Conservation (phyloP, 2,329 filamentous ascomycete species). For the Colletotrichum eleusines region DNA sequence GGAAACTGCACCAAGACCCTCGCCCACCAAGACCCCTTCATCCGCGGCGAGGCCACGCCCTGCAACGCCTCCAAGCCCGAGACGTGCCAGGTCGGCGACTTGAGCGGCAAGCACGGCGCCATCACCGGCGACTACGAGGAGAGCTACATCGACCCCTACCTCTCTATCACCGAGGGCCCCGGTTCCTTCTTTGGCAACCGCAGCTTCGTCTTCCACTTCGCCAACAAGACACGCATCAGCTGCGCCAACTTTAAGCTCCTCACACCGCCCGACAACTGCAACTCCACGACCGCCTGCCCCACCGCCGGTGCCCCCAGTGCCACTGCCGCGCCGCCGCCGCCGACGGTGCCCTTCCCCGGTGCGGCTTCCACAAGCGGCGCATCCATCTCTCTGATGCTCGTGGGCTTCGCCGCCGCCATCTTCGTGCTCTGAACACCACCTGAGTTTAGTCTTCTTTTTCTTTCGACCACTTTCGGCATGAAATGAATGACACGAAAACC, state of each 20-base stretch:
- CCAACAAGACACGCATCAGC: conserved; percentile 72
- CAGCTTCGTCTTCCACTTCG: conserved; percentile 73
- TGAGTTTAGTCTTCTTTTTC: no score
- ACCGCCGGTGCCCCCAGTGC: conserved; percentile 1
- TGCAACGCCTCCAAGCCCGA: conserved; percentile 70
- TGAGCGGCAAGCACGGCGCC: conserved; percentile 79
- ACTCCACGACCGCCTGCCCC: conserved; percentile 7
- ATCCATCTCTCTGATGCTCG: conserved; percentile 26
- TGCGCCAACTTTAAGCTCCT: conserved; percentile 71
- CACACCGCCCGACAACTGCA: conserved; percentile 42
- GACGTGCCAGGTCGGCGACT: conserved; percentile 81
- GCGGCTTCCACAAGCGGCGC: conserved; percentile 38
- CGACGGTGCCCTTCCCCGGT: conserved; percentile 26
- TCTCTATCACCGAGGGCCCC: conserved; percentile 64
- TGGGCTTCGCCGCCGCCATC: conserved; percentile 44
- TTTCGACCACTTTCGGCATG: neutral
- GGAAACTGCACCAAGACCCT: conserved; percentile 79
- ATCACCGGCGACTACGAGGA: conserved; percentile 61
- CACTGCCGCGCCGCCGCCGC: conserved; percentile 12
- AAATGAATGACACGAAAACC: neutral
- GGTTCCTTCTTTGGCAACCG: conserved; percentile 74
- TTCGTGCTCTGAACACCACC: conserved; percentile 42
- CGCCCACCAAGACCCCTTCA: conserved; percentile 78
- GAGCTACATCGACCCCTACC: conserved; percentile 68
- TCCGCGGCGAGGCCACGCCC: conserved; percentile 69